Percentiles rank a stretch among this genome's conserved stretches.
These are phyloP conservation scores for Boletus coffeatus DNA, from an alignment of 1,284 basidiomycete species.

Conservation along the genomic window DNA sequence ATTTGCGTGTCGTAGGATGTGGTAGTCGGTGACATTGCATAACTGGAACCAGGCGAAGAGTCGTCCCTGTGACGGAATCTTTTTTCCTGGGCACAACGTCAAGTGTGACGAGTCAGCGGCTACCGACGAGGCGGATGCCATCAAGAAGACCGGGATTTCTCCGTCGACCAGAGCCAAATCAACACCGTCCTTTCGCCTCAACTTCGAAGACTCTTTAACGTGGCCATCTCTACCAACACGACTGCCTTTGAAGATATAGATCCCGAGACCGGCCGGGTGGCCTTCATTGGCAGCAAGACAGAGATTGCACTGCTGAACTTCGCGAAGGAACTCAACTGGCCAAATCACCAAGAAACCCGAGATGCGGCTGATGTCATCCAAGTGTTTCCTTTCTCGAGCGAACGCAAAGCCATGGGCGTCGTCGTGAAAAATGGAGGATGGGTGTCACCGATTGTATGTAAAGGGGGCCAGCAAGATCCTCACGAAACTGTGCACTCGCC, in stretches of 20 bases:
- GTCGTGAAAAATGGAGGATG: conserved; percentile 63
- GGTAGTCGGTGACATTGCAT: no score
- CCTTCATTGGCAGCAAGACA: conserved; percentile 94
- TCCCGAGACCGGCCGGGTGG: conserved; percentile 16
- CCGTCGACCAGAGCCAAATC: no score
- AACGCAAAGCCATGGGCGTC: conserved; percentile 95
- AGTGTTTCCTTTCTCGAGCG: conserved; percentile 93
- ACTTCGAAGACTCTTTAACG: no score
- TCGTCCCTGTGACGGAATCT: conserved; percentile 88
- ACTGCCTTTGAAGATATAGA: no score
- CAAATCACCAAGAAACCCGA: conserved; percentile 66
- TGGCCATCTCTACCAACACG: no score
- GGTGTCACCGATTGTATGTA: conserved; percentile 70
- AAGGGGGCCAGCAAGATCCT: conserved; percentile 97
- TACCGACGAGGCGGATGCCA: conserved; percentile 95
- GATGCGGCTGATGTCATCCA: conserved; percentile 71
- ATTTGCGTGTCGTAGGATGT: no score
- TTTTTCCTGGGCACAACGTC: conserved; percentile 89
- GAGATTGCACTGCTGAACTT: conserved; percentile 92
- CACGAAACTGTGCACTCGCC: conserved; percentile 64
- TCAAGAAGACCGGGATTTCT: conserved; percentile 56
- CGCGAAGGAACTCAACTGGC: conserved; percentile 85
- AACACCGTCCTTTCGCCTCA: no score
- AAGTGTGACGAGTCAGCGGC: conserved; percentile 96
- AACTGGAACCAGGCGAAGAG: no score